Conservation (phyloP, 106 monocot genomes). For the Vanilla planifolia region DNA sequence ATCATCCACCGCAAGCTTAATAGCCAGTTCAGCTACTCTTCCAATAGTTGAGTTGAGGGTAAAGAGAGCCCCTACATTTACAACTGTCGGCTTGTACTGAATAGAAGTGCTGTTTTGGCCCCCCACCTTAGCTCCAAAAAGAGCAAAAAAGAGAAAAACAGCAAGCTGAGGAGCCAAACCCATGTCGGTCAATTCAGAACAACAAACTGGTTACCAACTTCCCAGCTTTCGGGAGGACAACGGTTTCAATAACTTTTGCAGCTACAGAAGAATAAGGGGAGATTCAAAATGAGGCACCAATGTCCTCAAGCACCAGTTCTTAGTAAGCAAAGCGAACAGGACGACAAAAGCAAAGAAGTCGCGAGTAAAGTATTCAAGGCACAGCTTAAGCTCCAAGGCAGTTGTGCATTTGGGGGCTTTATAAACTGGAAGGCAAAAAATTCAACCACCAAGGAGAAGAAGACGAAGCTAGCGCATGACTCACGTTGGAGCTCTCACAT, state of each 20-base stretch:
- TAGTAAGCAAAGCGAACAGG: not conserved
- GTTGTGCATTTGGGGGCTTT: not conserved
- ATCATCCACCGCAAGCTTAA: conserved; percentile 42
- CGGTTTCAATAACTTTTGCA: not conserved
- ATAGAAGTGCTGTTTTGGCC: not conserved
- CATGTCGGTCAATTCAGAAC: not conserved
- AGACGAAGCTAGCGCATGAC: not conserved
- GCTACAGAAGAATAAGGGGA: not conserved
- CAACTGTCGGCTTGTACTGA: conserved; percentile 11
- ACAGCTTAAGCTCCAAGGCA: not conserved
- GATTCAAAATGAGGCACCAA: not conserved
- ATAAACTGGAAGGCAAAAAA: too few species aligned
- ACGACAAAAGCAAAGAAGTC: not conserved
- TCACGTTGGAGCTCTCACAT: not conserved
- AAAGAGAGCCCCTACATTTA: conserved; percentile 44
- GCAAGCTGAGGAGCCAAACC: not conserved
- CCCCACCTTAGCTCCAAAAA: not conserved
- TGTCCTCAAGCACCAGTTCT: too few species aligned
- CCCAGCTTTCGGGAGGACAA: not conserved
- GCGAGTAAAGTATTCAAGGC: not conserved
- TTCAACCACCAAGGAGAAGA: not conserved
- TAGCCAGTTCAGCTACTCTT: conserved; percentile 24
- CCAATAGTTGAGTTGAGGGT: conserved; percentile 52
- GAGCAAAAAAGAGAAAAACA: conserved; percentile 6
- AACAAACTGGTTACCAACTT: not conserved